Evolutionary conservation across 495 filamentous ascomycete genomes (phyloP).

Genomic region (Terfezia claveryi): DNA sequence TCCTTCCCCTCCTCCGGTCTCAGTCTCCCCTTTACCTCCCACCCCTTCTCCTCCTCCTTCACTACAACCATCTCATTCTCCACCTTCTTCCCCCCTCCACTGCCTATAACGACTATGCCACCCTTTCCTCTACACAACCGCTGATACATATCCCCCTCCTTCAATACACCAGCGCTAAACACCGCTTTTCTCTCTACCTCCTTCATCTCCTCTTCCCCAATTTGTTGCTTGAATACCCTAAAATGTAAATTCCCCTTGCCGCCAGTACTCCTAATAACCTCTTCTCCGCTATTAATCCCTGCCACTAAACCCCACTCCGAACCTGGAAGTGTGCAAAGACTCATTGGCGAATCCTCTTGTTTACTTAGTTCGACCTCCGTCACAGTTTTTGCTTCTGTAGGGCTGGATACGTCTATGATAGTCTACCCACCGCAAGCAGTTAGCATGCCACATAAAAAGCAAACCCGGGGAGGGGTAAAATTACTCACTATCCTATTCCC

Average conservation of each 20-base stretch:
- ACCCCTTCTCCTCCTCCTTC: no score
- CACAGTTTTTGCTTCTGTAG: not conserved
- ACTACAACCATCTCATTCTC: slow-evolving; percentile 37
- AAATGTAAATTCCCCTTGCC: slow-evolving; percentile 82
- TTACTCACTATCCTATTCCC: slow-evolving; percentile 65
- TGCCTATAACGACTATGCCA: slow-evolving; percentile 24
- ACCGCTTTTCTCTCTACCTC: not conserved
- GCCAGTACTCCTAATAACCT: slow-evolving; percentile 42
- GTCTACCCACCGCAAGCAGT: no score
- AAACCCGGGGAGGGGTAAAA: not conserved
- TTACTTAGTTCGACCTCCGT: slow-evolving; percentile 48
- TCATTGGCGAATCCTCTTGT: slow-evolving; percentile 82
- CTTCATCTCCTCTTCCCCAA: not conserved
- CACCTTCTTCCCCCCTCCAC: slow-evolving; percentile 24
- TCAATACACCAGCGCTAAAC: not conserved
- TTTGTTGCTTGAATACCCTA: slow-evolving; percentile 7
- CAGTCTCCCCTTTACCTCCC: no score
- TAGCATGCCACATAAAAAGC: no score
- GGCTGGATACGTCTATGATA: no score
- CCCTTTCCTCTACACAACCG: slow-evolving; percentile 28
- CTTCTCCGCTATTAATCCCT: slow-evolving; percentile 61
- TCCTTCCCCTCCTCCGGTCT: no score
- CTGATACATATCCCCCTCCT: slow-evolving; percentile 14
- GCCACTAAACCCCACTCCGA: slow-evolving; percentile 26
- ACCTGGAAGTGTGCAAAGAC: slow-evolving; percentile 31